Conservation (phyloP, 2,329 filamentous ascomycete genomes). For the Sporothrix inflata region DNA sequence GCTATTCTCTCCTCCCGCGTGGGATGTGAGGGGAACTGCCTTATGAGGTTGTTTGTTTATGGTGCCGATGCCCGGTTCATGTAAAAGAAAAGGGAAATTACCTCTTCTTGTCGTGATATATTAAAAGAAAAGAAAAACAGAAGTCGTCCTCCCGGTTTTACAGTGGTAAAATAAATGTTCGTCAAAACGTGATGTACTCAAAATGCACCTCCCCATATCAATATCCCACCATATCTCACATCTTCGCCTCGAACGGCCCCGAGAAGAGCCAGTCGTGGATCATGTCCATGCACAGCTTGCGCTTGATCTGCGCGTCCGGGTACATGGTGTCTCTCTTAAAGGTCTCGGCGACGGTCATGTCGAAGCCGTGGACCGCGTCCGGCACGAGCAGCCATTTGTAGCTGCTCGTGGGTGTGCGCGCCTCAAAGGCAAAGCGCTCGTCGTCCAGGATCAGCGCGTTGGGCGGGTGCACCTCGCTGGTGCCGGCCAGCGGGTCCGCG, state of each 20-base stretch:
- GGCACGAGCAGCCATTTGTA: conserved; percentile 49
- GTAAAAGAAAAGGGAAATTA: background rate
- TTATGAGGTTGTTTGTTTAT: background rate
- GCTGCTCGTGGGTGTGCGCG: conserved; percentile 35
- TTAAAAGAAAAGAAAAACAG: background rate
- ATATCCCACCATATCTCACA: background rate
- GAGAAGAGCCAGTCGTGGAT: conserved; percentile 37
- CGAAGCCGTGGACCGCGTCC: conserved; percentile 48
- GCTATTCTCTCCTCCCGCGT: background rate
- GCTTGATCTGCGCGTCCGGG: conserved; percentile 39
- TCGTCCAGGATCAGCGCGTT: conserved; percentile 37
- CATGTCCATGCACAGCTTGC: conserved; percentile 34
- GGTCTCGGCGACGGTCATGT: conserved; percentile 38
- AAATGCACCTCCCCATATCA: background rate
- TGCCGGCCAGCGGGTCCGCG: conserved; percentile 39
- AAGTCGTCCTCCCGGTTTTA: background rate
- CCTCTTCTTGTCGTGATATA: too few species aligned
- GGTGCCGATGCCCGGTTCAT: background rate
- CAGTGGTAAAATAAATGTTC: background rate
- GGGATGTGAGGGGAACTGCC: background rate
- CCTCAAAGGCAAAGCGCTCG: conserved; percentile 45
- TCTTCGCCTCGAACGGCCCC: conserved; percentile 27
- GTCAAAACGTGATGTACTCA: background rate
- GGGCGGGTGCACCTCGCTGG: conserved; percentile 36
- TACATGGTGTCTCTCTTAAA: conserved; percentile 37